Evolutionary conservation across 495 filamentous ascomycete genomes (phyloP).

Genomic region (Endocarpon pusillum): DNA sequence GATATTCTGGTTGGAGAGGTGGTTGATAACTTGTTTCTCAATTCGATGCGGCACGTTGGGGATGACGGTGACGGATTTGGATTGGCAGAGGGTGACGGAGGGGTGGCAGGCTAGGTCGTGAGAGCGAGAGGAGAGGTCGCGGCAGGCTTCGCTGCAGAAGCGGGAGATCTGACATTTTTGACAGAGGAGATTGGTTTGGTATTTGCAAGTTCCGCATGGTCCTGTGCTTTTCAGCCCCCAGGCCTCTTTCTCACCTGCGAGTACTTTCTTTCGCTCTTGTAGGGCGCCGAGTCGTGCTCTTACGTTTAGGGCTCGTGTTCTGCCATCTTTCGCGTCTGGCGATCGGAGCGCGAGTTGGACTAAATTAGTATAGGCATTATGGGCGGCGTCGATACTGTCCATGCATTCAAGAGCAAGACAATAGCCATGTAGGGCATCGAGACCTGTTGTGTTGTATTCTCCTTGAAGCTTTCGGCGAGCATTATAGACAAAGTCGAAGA

Average conservation of each 20-base stretch:
- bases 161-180: slow-evolving; percentile 18
- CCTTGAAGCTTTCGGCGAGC: slow-evolving; percentile 13
- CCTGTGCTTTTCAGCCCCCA: slow-evolving; percentile 13
- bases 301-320: slow-evolving; percentile 13
- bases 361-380: slow-evolving; percentile 16
- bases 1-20: slow-evolving; percentile 4
- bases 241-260: slow-evolving; percentile 13
- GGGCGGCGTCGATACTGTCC: slow-evolving; percentile 15
- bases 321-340: slow-evolving; percentile 10
- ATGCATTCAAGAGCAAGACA: slow-evolving; percentile 17
- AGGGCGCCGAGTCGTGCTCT: slow-evolving; percentile 15
- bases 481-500: slow-evolving; percentile 16
- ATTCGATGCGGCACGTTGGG: slow-evolving; percentile 10
- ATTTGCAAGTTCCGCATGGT: slow-evolving; percentile 10
- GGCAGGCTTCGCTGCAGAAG: slow-evolving; percentile 18
- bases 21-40: slow-evolving; percentile 15
- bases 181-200: slow-evolving; percentile 12
- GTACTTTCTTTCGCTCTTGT: slow-evolving; percentile 12
- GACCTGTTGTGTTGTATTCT: slow-evolving; percentile 13
- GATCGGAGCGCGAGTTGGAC: slow-evolving; percentile 14
- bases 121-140: slow-evolving; percentile 3
- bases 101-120: slow-evolving; percentile 15
- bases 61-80: slow-evolving; percentile 16
- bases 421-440: slow-evolving; percentile 16
- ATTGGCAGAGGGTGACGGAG: slow-evolving; percentile 16